Conservation (phyloP, 768 basidiomycete genomes). For the Boletus subcaerulescens region DNA sequence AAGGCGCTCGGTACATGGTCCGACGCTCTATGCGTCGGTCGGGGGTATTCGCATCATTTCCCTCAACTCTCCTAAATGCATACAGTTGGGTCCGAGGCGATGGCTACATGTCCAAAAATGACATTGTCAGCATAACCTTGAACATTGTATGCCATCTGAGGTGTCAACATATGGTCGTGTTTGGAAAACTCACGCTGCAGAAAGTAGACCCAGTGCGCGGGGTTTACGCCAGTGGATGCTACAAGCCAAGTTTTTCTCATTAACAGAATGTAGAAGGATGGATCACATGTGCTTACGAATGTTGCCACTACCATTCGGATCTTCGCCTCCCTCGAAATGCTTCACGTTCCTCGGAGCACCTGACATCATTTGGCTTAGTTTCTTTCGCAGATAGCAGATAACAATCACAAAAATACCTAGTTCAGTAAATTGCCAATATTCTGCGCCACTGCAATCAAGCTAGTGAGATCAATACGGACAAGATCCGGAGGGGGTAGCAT, state of each 20-base stretch:
- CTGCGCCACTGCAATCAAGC: slow-evolving; percentile 26
- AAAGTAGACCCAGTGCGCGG: slow-evolving; percentile 46
- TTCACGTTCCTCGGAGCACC: slow-evolving; percentile 36
- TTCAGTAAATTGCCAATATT: slow-evolving; percentile 51
- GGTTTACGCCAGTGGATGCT: slow-evolving; percentile 49
- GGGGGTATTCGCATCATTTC: neutral
- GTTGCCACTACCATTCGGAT: slow-evolving; percentile 46
- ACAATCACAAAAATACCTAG: slow-evolving; percentile 24
- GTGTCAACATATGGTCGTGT: neutral
- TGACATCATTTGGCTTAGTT: slow-evolving; percentile 5
- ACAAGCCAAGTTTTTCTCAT: neutral
- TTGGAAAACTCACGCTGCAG: slow-evolving; percentile 35
- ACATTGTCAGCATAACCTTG: slow-evolving; percentile 2
- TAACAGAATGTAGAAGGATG: neutral
- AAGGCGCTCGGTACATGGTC: neutral
- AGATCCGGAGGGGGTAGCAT: slow-evolving; percentile 5
- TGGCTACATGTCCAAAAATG: slow-evolving; percentile 17
- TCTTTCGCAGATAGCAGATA: neutral
- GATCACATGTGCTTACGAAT: slow-evolving; percentile 35
- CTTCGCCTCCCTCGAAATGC: slow-evolving; percentile 43
- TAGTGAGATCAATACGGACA: slow-evolving; percentile 10
- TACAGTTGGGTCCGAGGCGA: slow-evolving; percentile 33
- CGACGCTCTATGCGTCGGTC: neutral
- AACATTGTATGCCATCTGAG: neutral
- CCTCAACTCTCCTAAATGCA: slow-evolving; percentile 18